Conservation (phyloP, 306 rosid genomes). For the Acacia confusa region DNA sequence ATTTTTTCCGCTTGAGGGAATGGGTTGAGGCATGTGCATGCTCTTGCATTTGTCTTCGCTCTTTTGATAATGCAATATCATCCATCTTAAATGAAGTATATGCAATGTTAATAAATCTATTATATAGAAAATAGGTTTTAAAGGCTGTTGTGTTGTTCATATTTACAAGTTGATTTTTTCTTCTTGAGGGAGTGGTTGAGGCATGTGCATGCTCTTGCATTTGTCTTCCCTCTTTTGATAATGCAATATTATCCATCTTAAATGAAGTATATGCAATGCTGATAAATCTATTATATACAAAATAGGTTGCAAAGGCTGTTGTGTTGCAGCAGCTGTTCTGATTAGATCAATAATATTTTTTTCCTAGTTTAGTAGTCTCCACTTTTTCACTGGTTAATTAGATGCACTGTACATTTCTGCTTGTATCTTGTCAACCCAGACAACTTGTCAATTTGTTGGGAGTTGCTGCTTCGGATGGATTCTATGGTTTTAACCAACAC, state of each 20-base stretch:
- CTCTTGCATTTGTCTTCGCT: neutral
- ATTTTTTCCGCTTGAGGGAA: neutral
- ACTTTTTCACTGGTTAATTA: conserved; percentile 22
- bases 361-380: neutral
- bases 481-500: conserved; percentile 68
- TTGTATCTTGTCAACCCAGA: conserved; percentile 56
- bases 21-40: conserved; percentile 6
- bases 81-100: neutral
- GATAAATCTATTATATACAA: neutral
- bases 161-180: neutral
- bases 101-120: neutral
- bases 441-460: conserved; percentile 59
- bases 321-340: neutral
- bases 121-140: conserved; percentile 9
- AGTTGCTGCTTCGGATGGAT: conserved; percentile 79
- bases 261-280: neutral
- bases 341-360: neutral
- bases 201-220: neutral
- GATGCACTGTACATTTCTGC: conserved; percentile 29
- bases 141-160: conserved; percentile 17
- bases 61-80: neutral
- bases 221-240: conserved; percentile 2
- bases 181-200: conserved; percentile 1
- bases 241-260: neutral
- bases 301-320: conserved; percentile 17